phyloP scores from a whole-genome alignment of 2,329 filamentous ascomycete species.

The Verticillium tricorpus region DNA sequence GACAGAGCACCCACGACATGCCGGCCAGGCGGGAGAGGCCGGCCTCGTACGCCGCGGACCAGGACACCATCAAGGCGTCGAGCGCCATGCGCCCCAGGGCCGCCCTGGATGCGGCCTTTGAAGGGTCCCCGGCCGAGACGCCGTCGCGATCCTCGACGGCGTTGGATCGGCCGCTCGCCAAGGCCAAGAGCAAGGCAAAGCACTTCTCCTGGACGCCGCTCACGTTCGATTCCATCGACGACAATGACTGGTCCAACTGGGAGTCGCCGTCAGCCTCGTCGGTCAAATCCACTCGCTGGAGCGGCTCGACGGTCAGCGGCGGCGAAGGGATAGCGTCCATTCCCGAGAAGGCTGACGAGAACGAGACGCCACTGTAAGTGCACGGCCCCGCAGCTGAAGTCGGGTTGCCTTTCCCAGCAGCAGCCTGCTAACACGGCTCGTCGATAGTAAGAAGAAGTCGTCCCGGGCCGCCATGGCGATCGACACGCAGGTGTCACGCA shows the following conservation, averaged over 20 bases:
- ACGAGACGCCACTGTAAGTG: slow-evolving; percentile 43
- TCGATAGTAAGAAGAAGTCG: slow-evolving; percentile 26
- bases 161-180: slow-evolving; percentile 22
- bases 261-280: slow-evolving; percentile 48
- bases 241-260: slow-evolving; percentile 63
- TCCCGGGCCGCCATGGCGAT: slow-evolving; percentile 22
- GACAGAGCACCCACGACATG: slow-evolving; percentile 5
- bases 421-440: slow-evolving; percentile 9
- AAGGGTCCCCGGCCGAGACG: slow-evolving; percentile 26
- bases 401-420: neutral
- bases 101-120: slow-evolving; percentile 33
- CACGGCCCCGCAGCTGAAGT: slow-evolving; percentile 6
- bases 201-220: slow-evolving; percentile 58
- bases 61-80: slow-evolving; percentile 44
- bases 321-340: slow-evolving; percentile 39
- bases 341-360: slow-evolving; percentile 44
- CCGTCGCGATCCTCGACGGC: slow-evolving; percentile 25
- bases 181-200: slow-evolving; percentile 39
- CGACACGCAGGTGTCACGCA: slow-evolving; percentile 18
- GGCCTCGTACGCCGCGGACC: slow-evolving; percentile 23
- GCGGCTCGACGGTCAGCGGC: slow-evolving; percentile 50
- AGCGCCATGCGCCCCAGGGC: slow-evolving; percentile 33
- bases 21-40: slow-evolving; percentile 6
- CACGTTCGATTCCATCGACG: slow-evolving; percentile 51
- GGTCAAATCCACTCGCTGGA: slow-evolving; percentile 56